Evolutionary conservation across 148 eudicot species (phyloP), one percentile per base, ranked within the genome.

Genomic region (Vaccinium corymbosum): DNA sequence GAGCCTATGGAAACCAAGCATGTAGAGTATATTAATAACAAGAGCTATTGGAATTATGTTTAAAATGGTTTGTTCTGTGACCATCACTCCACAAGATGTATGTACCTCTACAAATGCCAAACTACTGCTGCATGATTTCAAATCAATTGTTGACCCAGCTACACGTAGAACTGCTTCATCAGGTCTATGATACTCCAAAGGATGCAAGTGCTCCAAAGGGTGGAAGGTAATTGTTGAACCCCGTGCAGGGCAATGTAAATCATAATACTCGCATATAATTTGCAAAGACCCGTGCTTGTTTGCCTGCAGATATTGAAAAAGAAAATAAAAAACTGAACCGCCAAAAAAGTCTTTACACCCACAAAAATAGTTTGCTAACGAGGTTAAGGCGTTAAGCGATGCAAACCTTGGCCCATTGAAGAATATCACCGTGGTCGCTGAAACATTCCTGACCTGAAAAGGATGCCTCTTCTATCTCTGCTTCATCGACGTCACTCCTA

Each of bases 331-430:
- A 17, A 22, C 59, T 35, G 29, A 75, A 59, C 20, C 7, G 0
- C 14, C 76, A 75, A 71, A 71, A 64, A 64, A 76, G 59, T 32
- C 25, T 79, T 64, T 48, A 82, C 80, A 57, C 27, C 62, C 78
- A 20, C 42, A 66, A 56, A 22, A 59, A 70, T 49, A 20, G 19
- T 72, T 42, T 51, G 51, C 78, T 49, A 83, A 62, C 62, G 29
- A 88, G 77, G 48, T 71, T 76, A 27, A 27, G 27, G 27, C 27
- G 27, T 27, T 27, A 55, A 11, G 51, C 80, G 62, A 82, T 76
- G 35, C 83, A 78, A 80, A 94, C 99, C 98, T 93, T 97, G 79
- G 98, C 98, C 99, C 98, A 94, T 82, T 94, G 95, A 81, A 97
- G 94, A 80, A 94, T 90, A 83, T 94, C 98, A 87, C 84, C 84